A percentile compares a stretch with the other conserved stretches of the same genome.
These are phyloP conservation scores for Neurospora crassa DNA, from an alignment of 2,329 filamentous ascomycete genomes.

Conservation along the genomic window DNA sequence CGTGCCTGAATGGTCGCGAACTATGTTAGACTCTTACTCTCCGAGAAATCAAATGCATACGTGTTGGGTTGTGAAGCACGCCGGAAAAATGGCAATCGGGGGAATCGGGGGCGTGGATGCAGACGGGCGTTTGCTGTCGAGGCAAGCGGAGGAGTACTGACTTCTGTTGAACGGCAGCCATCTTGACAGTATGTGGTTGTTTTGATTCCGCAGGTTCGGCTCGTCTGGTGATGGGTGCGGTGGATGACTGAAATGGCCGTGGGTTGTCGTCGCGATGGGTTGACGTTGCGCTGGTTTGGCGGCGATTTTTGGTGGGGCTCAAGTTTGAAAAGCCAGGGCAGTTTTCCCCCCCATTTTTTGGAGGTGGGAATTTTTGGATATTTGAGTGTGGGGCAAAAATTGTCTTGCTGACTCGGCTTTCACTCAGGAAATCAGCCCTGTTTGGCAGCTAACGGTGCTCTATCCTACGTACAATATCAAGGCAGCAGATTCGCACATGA, in stretches of 20 bases:
- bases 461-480: background rate
- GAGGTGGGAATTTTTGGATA: conserved; percentile 8
- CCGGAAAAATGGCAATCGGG: background rate
- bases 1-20: conserved; percentile 34
- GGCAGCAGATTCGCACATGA: background rate
- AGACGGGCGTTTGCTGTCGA: background rate
- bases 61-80: background rate
- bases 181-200: background rate
- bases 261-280: conserved; percentile 1
- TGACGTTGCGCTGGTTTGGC: conserved; percentile 2
- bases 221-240: background rate
- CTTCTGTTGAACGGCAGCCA: background rate
- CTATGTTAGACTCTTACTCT: background rate
- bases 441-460: background rate
- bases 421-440: background rate
- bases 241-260: background rate
- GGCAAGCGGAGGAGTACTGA: background rate
- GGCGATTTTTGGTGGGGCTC: conserved; percentile 1
- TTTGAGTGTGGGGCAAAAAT: conserved; percentile 10
- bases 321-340: background rate
- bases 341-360: conserved; percentile 1
- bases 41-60: background rate
- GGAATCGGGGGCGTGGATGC: background rate
- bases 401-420: conserved; percentile 1
- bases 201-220: background rate